These are phyloP conservation scores for Pelargonium nanum DNA, from an alignment of 345 rosid genomes.

Conservation along the genomic window DNA sequence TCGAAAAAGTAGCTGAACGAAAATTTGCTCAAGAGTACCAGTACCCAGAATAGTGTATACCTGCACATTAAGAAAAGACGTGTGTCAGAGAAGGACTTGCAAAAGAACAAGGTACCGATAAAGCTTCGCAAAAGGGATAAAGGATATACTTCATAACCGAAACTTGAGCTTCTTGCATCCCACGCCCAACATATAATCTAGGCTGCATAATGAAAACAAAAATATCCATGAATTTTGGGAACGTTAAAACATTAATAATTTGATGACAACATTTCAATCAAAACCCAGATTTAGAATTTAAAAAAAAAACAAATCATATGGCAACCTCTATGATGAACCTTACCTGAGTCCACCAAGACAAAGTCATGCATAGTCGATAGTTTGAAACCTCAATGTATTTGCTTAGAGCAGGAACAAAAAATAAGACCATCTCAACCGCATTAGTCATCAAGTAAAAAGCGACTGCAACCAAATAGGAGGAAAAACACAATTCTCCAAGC, in stretches of 20 bases:
- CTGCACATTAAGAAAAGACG: conserved; percentile 26
- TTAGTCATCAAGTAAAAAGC: conserved; percentile 52
- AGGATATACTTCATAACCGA: conserved; percentile 67
- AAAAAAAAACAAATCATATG: neutral
- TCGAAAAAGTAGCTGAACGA: conserved; percentile 80
- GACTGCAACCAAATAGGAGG: conserved; percentile 79
- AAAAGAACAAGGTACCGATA: conserved; percentile 6
- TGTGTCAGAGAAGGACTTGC: neutral
- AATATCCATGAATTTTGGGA: neutral
- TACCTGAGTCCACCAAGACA: conserved; percentile 91
- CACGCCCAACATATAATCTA: conserved; percentile 75
- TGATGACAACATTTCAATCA: too few relatives aligned
- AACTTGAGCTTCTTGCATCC: conserved; percentile 93
- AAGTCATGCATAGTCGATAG: conserved; percentile 38
- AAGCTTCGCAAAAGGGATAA: conserved; percentile 14
- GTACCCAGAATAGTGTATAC: conserved; percentile 75
- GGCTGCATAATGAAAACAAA: conserved; percentile 42
- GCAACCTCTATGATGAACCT: neutral
- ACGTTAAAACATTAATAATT: too few relatives aligned
- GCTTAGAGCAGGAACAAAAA: conserved; percentile 69
- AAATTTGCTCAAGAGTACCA: conserved; percentile 64
- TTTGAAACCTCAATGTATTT: conserved; percentile 79
- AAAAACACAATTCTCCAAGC: conserved; percentile 73
- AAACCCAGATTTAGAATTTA: too few relatives aligned
- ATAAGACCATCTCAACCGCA: conserved; percentile 74